A percentile compares a stretch with the other conserved stretches of the same genome.
These are phyloP conservation scores for Mortierella antarctica DNA, from an alignment of 192 early-diverging fungal species.

Conservation along the genomic window DNA sequence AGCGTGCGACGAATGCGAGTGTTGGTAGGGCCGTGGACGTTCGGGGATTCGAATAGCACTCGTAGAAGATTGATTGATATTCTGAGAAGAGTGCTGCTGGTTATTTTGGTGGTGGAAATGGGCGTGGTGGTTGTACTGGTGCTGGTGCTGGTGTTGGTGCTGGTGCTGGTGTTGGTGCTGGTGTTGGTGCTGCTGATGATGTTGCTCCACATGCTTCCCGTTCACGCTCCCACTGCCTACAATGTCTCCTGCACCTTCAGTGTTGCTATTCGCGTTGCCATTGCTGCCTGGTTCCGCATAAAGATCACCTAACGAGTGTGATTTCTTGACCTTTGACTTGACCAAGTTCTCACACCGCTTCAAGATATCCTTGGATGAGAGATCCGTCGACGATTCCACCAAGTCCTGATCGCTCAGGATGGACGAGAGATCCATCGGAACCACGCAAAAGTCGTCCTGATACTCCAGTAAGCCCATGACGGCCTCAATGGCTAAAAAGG, in stretches of 20 bases:
- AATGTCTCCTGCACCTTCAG: background rate
- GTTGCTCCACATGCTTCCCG: conserved; percentile 1
- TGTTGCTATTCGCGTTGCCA: background rate
- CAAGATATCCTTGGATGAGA: conserved; percentile 65
- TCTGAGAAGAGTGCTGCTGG: background rate
- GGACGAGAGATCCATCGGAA: conserved; percentile 67
- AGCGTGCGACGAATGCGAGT: conserved; percentile 49
- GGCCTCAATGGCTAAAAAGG: conserved; percentile 73
- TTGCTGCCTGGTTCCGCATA: conserved; percentile 25
- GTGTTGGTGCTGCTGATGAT: background rate
- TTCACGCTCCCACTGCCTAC: conserved; percentile 8
- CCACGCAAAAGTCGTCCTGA: conserved; percentile 72
- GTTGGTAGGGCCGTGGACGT: conserved; percentile 45
- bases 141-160: background rate
- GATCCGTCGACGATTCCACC: conserved; percentile 57
- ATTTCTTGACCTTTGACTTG: conserved; percentile 55
- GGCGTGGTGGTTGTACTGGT: conserved; percentile 8
- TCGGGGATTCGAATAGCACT: conserved; percentile 39
- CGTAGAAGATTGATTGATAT: conserved; percentile 4
- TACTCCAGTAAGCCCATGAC: conserved; percentile 73
- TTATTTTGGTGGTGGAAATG: conserved; percentile 1
- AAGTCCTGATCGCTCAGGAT: conserved; percentile 61
- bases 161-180: conserved; percentile 14
- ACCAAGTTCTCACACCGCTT: conserved; percentile 65
- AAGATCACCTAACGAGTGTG: conserved; percentile 50